Conservation (phyloP, 345 rosid species). For the Alliaria petiolata region DNA sequence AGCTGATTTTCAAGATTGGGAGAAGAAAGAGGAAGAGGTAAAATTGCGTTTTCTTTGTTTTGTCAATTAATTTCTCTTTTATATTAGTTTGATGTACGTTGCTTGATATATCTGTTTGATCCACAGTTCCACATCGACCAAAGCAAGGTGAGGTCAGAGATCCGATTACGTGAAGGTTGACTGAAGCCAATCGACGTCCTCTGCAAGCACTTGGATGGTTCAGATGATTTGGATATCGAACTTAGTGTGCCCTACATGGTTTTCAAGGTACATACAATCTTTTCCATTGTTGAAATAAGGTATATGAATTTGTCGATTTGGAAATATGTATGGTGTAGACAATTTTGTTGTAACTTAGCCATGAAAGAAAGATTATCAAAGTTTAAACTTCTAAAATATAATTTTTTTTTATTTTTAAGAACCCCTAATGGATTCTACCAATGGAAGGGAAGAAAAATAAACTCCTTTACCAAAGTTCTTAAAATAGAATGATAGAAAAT, state of each 20-base stretch:
- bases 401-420: too few species aligned
- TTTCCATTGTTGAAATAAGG: too few species aligned
- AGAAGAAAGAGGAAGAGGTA: slow-evolving; percentile 98
- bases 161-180: slow-evolving; percentile 84
- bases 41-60: slow-evolving; percentile 1
- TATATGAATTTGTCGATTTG: too few species aligned
- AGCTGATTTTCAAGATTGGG: slow-evolving; percentile 98
- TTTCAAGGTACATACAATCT: slow-evolving; percentile 65
- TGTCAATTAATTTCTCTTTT: background rate
- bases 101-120: slow-evolving; percentile 20
- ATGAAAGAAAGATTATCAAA: too few species aligned
- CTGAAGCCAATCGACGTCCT: slow-evolving; percentile 81
- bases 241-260: slow-evolving; percentile 84
- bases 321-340: too few species aligned
- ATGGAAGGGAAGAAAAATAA: too few species aligned
- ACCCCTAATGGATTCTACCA: too few species aligned
- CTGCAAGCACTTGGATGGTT: slow-evolving; percentile 75
- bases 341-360: too few species aligned
- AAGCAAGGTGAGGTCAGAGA: slow-evolving; percentile 92
- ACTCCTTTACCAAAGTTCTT: too few species aligned
- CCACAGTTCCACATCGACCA: slow-evolving; percentile 92
- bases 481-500: too few species aligned
- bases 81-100: background rate
- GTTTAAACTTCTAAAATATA: too few species aligned
- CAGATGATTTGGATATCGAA: slow-evolving; percentile 78